Base-by-base conservation (phyloP, 1,284 basidiomycete genomes). In the Ceratobasidium theobromae region DNA sequence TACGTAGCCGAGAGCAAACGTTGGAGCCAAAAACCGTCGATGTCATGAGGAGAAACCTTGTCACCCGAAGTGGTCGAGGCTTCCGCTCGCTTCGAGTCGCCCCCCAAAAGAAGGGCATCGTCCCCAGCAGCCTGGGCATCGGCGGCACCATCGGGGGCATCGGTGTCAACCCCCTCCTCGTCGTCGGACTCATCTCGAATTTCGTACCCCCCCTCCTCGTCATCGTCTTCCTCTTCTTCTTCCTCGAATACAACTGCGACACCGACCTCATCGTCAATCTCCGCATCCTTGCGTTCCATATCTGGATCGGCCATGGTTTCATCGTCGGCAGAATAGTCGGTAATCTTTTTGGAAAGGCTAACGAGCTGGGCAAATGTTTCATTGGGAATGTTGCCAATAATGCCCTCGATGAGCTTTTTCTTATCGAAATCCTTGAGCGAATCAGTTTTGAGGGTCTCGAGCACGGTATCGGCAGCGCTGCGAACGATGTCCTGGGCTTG, bases 1-100 rank as follows among this genome's bases (percentile, higher is more conserved):
- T 98, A 98, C 35, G 93, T 84, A 73, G 91, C 86, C 0, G 91
- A 87, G 67, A 99, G 87, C 68, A 96, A 90, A 3, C 96, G 88
- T 75, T 99, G 97, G 0, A 99, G 91, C 95, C 95, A 99, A 84
- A 98, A 99, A 33, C 88, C 95, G 75, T 99, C 96, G 72, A 99
- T 88, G 52, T 91, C 84, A 72, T 96, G 93, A 0, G 95, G 94
- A 0, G 92, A 88, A 48, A 99, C 86, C 65, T 88, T 82, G 73
- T 93, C 90, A 73, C 87, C 87, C 76, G 92, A 86, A 48, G 79
- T 80, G 25, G 74, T 71, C 1, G 73, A 57, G 65, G 76, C 75
- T 23, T 72, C 69, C 65, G 73, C 72, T 45, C 72, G 70, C 72
- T 86, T 85, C 0, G 82, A 79, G 32, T 80, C 81, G 48, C 82